Percentiles rank a stretch among this genome's conserved stretches.
These are phyloP conservation scores for Vaccinium corymbosum DNA, from an alignment of 148 eudicot species.

Conservation along the genomic window DNA sequence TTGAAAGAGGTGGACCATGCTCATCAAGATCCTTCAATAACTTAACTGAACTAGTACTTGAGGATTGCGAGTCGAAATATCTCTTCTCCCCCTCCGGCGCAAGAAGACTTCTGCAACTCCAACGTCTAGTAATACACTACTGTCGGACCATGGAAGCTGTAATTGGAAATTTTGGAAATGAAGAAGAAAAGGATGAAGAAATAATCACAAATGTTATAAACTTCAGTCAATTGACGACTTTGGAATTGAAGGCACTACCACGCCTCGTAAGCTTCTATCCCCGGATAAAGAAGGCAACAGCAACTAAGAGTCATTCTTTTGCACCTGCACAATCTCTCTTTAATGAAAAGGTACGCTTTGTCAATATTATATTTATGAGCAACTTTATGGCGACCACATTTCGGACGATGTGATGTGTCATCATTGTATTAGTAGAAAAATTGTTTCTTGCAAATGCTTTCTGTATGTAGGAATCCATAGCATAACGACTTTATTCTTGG, in stretches of 20 bases:
- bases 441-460: too few species aligned
- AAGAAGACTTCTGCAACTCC: conserved; percentile 3
- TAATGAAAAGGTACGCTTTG: background rate
- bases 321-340: background rate
- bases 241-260: background rate
- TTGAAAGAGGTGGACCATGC: background rate
- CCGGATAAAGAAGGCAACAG: background rate
- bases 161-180: background rate
- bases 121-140: background rate
- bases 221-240: background rate
- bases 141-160: background rate
- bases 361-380: background rate
- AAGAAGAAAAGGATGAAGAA: background rate
- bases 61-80: background rate
- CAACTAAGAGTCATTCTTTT: background rate
- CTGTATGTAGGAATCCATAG: too few species aligned
- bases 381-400: too few species aligned
- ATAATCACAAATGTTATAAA: background rate
- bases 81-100: conserved; percentile 11
- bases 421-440: too few species aligned
- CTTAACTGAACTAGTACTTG: background rate
- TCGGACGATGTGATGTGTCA: too few species aligned
- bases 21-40: background rate
- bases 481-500: too few species aligned
- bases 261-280: background rate